These are phyloP conservation scores for Hapsidospora chrysogenum DNA, from an alignment of 495 filamentous ascomycete genomes.

Conservation along the genomic window DNA sequence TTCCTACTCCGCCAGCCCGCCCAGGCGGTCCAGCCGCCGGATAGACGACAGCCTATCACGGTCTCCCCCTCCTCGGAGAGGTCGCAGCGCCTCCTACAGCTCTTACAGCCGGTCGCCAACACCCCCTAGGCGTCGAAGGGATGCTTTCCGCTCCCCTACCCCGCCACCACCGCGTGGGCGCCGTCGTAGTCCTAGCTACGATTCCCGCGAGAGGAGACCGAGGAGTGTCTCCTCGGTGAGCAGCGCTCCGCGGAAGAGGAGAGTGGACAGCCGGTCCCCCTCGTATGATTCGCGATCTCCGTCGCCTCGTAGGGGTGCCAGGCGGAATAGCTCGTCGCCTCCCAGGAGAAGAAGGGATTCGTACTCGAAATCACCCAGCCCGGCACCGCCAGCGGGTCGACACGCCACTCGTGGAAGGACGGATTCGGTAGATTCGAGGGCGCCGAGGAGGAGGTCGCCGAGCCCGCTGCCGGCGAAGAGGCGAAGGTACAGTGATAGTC, in stretches of 20 bases:
- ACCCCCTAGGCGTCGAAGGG: conserved; percentile 10
- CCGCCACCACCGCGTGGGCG: conserved; percentile 9
- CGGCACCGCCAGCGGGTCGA: conserved; percentile 6
- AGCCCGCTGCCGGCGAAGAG: conserved; percentile 8
- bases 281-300: conserved; percentile 1
- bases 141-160: conserved; percentile 15
- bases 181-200: conserved; percentile 7
- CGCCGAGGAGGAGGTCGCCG: conserved; percentile 6
- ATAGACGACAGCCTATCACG: conserved; percentile 9
- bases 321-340: too few species aligned
- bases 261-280: conserved; percentile 8
- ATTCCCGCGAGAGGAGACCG: conserved; percentile 7
- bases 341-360: conserved; percentile 6
- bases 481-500: conserved; percentile 7
- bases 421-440: conserved; percentile 7
- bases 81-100: conserved; percentile 7
- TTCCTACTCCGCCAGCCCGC: conserved; percentile 8
- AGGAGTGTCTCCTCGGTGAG: conserved; percentile 10
- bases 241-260: conserved; percentile 8
- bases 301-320: too few species aligned
- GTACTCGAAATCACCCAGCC: not conserved
- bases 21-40: not conserved
- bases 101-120: conserved; percentile 5
- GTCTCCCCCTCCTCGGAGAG: conserved; percentile 8
- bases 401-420: conserved; percentile 6